These are phyloP conservation scores for Penicillium sp. DNA, from an alignment of 2,329 filamentous ascomycete species.

Conservation along the genomic window DNA sequence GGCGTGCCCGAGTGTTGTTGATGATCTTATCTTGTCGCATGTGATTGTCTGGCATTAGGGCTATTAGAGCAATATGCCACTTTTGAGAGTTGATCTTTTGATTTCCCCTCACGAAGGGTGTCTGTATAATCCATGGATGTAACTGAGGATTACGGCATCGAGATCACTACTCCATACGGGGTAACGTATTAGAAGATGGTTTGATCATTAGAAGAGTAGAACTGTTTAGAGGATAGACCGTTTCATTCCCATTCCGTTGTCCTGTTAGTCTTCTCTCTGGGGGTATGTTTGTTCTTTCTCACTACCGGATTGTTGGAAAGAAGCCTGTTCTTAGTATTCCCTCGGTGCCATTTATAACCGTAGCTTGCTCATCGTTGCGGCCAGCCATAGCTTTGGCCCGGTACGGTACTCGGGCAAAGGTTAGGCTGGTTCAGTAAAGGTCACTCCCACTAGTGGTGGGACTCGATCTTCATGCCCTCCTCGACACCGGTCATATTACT, in stretches of 20 bases:
- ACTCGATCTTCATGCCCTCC: slow-evolving; percentile 26
- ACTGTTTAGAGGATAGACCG: not conserved
- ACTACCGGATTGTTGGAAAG: not conserved
- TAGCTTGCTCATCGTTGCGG: not conserved
- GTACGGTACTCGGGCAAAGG: not conserved
- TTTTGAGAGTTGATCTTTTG: too few species aligned
- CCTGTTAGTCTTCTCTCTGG: not conserved
- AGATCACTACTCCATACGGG: too few species aligned
- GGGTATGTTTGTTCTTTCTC: not conserved
- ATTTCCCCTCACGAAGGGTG: too few species aligned
- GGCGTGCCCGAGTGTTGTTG: not conserved
- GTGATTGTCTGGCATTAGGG: not conserved
- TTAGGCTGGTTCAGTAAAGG: not conserved
- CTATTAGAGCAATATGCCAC: too few species aligned
- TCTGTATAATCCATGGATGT: too few species aligned
- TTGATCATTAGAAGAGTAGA: slow-evolving; percentile 4
- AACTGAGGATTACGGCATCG: too few species aligned
- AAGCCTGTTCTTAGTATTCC: not conserved
- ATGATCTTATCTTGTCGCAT: slow-evolving; percentile 2
- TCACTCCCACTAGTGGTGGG: slow-evolving; percentile 17
- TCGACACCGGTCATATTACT: slow-evolving; percentile 37
- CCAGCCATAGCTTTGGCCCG: not conserved
- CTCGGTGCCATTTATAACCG: not conserved
- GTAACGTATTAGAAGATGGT: too few species aligned
- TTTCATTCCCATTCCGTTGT: not conserved